Percentiles rank a stretch among this genome's conserved stretches.
phyloP scores from a whole-genome alignment of 2,329 filamentous ascomycete species.

The Chaetomiaceae sp. region DNA sequence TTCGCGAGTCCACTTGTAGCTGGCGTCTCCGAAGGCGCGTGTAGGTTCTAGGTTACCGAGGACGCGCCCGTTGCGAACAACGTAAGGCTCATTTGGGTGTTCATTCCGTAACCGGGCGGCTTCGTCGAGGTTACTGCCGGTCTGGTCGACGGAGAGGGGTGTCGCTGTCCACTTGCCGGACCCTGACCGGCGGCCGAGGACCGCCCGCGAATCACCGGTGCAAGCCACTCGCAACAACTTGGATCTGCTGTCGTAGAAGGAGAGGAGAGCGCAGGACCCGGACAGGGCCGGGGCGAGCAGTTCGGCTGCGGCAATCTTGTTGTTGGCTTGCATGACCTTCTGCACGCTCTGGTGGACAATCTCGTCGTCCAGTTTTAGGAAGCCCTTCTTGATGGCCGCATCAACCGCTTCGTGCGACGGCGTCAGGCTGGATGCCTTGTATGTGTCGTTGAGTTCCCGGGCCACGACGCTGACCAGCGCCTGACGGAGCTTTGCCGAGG shows the following conservation, averaged over 20 bases:
- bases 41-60: constrained; percentile 89
- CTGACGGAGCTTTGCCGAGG: constrained; percentile 90
- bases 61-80: constrained; percentile 83
- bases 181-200: constrained; percentile 72
- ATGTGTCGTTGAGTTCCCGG: constrained; percentile 86
- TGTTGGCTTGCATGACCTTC: constrained; percentile 83
- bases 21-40: constrained; percentile 91
- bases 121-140: constrained; percentile 82
- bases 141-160: constrained; percentile 87
- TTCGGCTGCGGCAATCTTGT: constrained; percentile 86
- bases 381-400: constrained; percentile 86
- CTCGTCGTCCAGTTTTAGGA: constrained; percentile 83
- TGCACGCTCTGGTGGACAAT: constrained; percentile 92
- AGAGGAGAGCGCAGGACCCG: constrained; percentile 93
- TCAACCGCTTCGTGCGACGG: constrained; percentile 81
- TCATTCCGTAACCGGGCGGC: constrained; percentile 75
- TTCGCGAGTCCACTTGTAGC: constrained; percentile 92
- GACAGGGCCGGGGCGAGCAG: constrained; percentile 88
- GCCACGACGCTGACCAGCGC: constrained; percentile 89
- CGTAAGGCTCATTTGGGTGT: constrained; percentile 84
- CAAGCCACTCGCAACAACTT: constrained; percentile 91
- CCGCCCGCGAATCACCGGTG: constrained; percentile 92
- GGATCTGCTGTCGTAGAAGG: constrained; percentile 87
- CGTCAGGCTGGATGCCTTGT: constrained; percentile 64
- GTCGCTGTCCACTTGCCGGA: constrained; percentile 92